Evolutionary conservation across 164 flowering plant species (phyloP).

Genomic region (Stephania cephalantha): DNA sequence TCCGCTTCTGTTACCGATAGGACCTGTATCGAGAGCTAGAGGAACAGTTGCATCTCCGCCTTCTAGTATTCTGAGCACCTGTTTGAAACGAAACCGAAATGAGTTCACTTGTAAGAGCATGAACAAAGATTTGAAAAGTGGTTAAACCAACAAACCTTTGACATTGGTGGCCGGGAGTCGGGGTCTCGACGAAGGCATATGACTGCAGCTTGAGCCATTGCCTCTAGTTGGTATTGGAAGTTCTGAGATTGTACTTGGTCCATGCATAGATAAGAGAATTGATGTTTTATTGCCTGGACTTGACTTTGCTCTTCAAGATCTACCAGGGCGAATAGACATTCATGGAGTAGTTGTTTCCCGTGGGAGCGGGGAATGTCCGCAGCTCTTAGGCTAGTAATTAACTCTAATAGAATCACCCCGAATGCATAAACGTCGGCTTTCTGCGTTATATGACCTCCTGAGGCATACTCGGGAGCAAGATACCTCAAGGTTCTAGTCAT

Average conservation of each 20-base stretch:
- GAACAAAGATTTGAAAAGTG: too few species aligned
- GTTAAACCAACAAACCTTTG: slow-evolving; percentile 21
- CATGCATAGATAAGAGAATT: slow-evolving; percentile 40
- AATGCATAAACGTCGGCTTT: slow-evolving; percentile 84
- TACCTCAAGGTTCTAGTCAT: slow-evolving; percentile 63
- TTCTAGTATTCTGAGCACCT: slow-evolving; percentile 78
- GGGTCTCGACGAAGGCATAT: slow-evolving; percentile 25
- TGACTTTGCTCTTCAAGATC: slow-evolving; percentile 26
- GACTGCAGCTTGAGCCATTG: slow-evolving; percentile 49
- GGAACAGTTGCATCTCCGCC: slow-evolving; percentile 46
- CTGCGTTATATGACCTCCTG: slow-evolving; percentile 51
- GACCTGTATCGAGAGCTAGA: slow-evolving; percentile 35
- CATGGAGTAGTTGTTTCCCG: slow-evolving; percentile 32
- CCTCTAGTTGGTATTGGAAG: slow-evolving; percentile 43
- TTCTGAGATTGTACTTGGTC: slow-evolving; percentile 22
- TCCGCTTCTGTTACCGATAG: slow-evolving; percentile 66
- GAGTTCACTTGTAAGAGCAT: neutral
- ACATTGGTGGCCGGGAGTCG: slow-evolving; percentile 27
- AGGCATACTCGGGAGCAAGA: slow-evolving; percentile 77
- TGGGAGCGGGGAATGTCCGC: slow-evolving; percentile 30
- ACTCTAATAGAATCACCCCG: slow-evolving; percentile 69
- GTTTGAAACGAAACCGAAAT: neutral
- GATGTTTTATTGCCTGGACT: slow-evolving; percentile 17
- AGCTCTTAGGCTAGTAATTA: slow-evolving; percentile 57
- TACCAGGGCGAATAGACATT: slow-evolving; percentile 38